phyloP scores from a whole-genome alignment of 75 land plant genomes.

The Pinus taeda region DNA sequence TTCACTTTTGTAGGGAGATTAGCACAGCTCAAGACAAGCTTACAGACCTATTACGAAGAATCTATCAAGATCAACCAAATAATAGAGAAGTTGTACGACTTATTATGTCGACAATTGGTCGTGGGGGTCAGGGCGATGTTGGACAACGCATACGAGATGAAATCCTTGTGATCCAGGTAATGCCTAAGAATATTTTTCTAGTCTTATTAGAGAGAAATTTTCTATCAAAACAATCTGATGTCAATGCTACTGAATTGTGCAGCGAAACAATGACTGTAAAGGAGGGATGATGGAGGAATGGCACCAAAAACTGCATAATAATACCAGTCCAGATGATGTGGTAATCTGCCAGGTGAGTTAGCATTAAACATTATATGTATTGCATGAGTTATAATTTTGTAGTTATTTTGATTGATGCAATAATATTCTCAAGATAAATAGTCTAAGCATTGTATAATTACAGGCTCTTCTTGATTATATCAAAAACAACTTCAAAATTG shows the following conservation, averaged over 20 bases:
- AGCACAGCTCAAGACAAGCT: slow-evolving; percentile 61
- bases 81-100: slow-evolving; percentile 50
- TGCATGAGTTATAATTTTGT: not conserved
- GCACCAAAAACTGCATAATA: slow-evolving; percentile 80
- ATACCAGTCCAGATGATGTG: slow-evolving; percentile 76
- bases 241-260: slow-evolving; percentile 2
- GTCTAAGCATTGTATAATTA: not conserved
- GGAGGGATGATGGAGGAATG: slow-evolving; percentile 85
- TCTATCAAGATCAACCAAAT: slow-evolving; percentile 30
- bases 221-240: not conserved
- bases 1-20: slow-evolving; percentile 41
- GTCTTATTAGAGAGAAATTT: not conserved
- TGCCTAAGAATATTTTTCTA: not conserved
- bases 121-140: slow-evolving; percentile 74
- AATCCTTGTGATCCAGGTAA: slow-evolving; percentile 68
- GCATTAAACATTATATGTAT: not conserved
- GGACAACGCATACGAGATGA: slow-evolving; percentile 82
- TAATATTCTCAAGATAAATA: not conserved
- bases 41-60: slow-evolving; percentile 30
- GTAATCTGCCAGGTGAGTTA: slow-evolving; percentile 57
- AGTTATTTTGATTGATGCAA: not conserved
- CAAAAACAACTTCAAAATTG: slow-evolving; percentile 30
- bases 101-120: slow-evolving; percentile 57
- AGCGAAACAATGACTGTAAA: slow-evolving; percentile 71
- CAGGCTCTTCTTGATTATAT: slow-evolving; percentile 61